Evolutionary conservation across 352 stramenopile genomes (phyloP).

Genomic region (Phytophthora vignae): DNA sequence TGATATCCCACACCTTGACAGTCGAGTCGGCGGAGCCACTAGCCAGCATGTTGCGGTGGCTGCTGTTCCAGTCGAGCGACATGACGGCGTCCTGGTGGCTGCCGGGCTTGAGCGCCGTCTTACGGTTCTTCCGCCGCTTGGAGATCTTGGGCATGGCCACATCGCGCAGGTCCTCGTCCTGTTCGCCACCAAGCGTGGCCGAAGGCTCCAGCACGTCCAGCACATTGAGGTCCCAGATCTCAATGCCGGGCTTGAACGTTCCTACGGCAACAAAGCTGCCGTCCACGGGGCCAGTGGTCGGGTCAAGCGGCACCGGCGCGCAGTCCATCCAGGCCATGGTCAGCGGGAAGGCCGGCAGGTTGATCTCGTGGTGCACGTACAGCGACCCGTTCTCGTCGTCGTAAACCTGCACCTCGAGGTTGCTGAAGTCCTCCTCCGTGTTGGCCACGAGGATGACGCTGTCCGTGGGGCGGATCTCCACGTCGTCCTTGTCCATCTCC

Average conservation of each 20-base stretch:
- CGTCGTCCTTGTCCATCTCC: slow-evolving; percentile 91
- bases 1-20: slow-evolving; percentile 97
- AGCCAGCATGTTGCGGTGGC: slow-evolving; percentile 97
- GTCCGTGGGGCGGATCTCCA: slow-evolving; percentile 95
- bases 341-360: slow-evolving; percentile 98
- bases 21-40: slow-evolving; percentile 98
- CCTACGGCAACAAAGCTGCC: slow-evolving; percentile 99
- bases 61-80: slow-evolving; percentile 97
- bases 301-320: slow-evolving; percentile 66
- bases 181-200: slow-evolving; percentile 94
- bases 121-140: slow-evolving; percentile 80
- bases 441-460: slow-evolving; percentile 96
- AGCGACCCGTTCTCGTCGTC: slow-evolving; percentile 96
- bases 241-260: slow-evolving; percentile 99
- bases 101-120: slow-evolving; percentile 85
- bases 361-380: slow-evolving; percentile 99
- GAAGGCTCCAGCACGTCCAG: slow-evolving; percentile 98
- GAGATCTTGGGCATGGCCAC: slow-evolving; percentile 81
- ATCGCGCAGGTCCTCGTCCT: slow-evolving; percentile 79
- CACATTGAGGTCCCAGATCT: slow-evolving; percentile 99
- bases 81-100: slow-evolving; percentile 99
- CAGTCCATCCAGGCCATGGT: slow-evolving; percentile 97
- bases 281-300: slow-evolving; percentile 70
- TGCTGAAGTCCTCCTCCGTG: slow-evolving; percentile 98
- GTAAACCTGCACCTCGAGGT: slow-evolving; percentile 99